Evolutionary conservation across 2,329 filamentous ascomycete species (phyloP).

Genomic region (Apiospora pterosperma): DNA sequence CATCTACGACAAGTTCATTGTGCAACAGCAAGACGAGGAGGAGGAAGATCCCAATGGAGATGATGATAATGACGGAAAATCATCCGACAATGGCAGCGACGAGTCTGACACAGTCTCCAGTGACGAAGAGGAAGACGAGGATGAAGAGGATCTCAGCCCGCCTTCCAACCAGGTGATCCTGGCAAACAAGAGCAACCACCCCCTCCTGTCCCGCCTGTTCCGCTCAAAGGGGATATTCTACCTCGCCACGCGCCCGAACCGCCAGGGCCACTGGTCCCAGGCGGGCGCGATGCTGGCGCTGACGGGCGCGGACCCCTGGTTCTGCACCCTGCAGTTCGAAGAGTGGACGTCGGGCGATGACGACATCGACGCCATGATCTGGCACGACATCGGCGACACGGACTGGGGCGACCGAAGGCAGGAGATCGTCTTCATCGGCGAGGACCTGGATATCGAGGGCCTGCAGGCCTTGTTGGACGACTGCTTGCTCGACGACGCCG

Average conservation of each 20-base stretch:
- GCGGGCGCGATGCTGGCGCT: constrained; percentile 63
- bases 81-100: constrained; percentile 24
- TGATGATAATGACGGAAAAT: constrained; percentile 23
- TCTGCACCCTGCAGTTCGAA: constrained; percentile 53
- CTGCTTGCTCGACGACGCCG: constrained; percentile 59
- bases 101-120: constrained; percentile 8
- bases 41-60: constrained; percentile 17
- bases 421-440: constrained; percentile 72
- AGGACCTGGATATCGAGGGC: constrained; percentile 49
- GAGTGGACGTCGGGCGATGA: constrained; percentile 46
- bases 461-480: constrained; percentile 50
- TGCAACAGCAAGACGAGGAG: constrained; percentile 39
- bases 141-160: constrained; percentile 22
- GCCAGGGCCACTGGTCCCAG: constrained; percentile 52
- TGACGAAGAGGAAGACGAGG: constrained; percentile 14
- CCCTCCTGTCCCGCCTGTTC: constrained; percentile 52
- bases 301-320: constrained; percentile 53
- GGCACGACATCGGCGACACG: constrained; percentile 38
- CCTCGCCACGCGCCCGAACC: constrained; percentile 54
- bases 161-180: constrained; percentile 42
- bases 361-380: constrained; percentile 44
- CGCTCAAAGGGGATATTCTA: constrained; percentile 62
- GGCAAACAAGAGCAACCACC: constrained; percentile 51
- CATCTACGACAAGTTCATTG: constrained; percentile 47
- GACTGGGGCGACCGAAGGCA: constrained; percentile 69